Evolutionary conservation across 164 flowering plant genomes (phyloP), one percentile per base, ranked within the genome.

Genomic region (Umbilicus rupestris): DNA sequence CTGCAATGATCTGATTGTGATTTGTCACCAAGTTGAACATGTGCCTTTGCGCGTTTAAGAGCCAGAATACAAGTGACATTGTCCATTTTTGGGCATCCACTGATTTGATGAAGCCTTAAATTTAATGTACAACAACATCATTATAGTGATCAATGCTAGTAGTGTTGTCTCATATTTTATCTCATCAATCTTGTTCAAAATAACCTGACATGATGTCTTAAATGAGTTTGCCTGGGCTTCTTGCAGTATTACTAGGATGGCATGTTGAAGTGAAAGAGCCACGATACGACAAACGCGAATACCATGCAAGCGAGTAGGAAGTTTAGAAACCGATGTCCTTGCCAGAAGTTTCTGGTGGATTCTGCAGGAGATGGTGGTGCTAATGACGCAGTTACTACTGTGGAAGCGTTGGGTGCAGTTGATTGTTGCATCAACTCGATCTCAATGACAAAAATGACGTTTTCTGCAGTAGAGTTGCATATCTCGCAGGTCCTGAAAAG

Each of bases 201-300:
- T 9, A 8, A 26, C 15, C 57, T 20, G 28, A 24, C 57, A 50
- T 50, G 2, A 50, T 10, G 22, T 50, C 29, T 7, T 50, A 22
- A 6, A 20, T 50, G 11, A 22, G 28, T 22, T 50, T 50, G 14
- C 15, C 57, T 14, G 16, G 12, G 29, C 57, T 20, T 24, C 57
- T 50, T 50, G 57, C 62, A 24, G 39, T 26, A 49, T 14, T 24
- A 33, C 67, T 63, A 80, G 16, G 90, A 83, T 44, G 91, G 91
- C 63, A 92, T 83, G 39, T 89, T 83, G 79, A 91, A 91, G 82
- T 91, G 97, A 57, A 91, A 89, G 66, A 91, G 93, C 96, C 97
- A 91, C 14, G 97, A 89, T 66, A 91, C 78, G 68, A 87, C 90
- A 73, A 91, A 91, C 37, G 96, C 97, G 72, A 91, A 89, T 6